Evolutionary conservation across 345 rosid species (phyloP).

Genomic region (Nephelium lappaceum): DNA sequence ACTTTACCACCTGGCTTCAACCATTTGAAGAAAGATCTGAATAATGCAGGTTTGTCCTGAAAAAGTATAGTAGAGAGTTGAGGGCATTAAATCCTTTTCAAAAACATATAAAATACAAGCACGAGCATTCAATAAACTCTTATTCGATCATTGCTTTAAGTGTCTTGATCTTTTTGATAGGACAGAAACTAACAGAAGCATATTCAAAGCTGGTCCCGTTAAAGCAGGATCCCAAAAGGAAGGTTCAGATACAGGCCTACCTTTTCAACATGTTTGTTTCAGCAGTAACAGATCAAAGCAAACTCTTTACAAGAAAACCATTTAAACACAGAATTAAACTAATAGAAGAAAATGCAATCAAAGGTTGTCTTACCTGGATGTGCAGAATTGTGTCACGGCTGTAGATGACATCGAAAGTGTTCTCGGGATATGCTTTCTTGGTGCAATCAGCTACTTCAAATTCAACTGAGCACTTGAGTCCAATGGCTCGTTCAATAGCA

Average conservation of each 20-base stretch:
- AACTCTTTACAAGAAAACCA: background rate
- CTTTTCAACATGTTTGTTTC: background rate
- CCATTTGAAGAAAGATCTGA: conserved; percentile 90
- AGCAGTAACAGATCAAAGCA: background rate
- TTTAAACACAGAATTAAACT: background rate
- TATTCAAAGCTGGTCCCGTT: background rate
- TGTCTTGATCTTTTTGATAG: too few species aligned
- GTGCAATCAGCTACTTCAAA: conserved; percentile 99
- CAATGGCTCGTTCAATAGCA: conserved; percentile 93
- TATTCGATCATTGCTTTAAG: background rate
- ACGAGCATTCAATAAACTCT: background rate
- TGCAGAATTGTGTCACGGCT: conserved; percentile 97
- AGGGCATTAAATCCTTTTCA: background rate
- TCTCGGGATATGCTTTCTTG: conserved; percentile 73
- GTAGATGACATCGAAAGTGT: conserved; percentile 89
- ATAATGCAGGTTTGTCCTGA: conserved; percentile 92
- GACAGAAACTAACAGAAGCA: background rate
- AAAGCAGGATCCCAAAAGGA: background rate
- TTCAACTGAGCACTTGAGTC: conserved; percentile 82
- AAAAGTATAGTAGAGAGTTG: conserved; percentile 11
- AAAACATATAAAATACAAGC: background rate
- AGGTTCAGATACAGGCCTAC: background rate
- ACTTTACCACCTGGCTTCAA: conserved; percentile 92
- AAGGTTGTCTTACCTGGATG: conserved; percentile 61
- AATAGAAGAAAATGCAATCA: background rate